These are phyloP conservation scores for Leccinum olivaceoglutinosum DNA, from an alignment of 1,284 basidiomycete genomes.

Conservation along the genomic window DNA sequence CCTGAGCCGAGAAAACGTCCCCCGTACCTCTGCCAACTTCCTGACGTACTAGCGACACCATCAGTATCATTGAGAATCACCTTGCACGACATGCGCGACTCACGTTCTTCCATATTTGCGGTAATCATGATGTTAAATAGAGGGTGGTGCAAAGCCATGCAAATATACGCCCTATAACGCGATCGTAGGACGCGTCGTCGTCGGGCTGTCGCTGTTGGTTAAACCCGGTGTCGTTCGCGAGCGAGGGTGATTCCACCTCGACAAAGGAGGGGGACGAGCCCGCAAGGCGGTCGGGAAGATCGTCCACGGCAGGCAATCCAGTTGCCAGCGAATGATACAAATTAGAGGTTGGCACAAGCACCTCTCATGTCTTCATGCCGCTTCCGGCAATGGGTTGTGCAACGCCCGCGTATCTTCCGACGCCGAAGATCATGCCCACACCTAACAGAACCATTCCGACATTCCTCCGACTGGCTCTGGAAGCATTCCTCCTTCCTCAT, in stretches of 20 bases:
- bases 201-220: slow-evolving; percentile 26
- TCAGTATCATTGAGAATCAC: slow-evolving; percentile 4
- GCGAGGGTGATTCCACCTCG: slow-evolving; percentile 21
- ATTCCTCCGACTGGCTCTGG: slow-evolving; percentile 57
- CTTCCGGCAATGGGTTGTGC: slow-evolving; percentile 24
- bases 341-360: slow-evolving; percentile 26
- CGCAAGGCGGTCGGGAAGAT: not conserved
- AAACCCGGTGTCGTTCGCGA: slow-evolving; percentile 10
- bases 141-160: slow-evolving; percentile 90
- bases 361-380: slow-evolving; percentile 30
- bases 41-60: slow-evolving; percentile 61
- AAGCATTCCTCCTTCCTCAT: slow-evolving; percentile 35
- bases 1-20: not conserved
- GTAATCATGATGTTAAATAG: slow-evolving; percentile 86
- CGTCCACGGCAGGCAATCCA: slow-evolving; percentile 9
- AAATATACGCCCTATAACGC: slow-evolving; percentile 78
- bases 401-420: slow-evolving; percentile 45
- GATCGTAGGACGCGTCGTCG: slow-evolving; percentile 41
- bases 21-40: slow-evolving; percentile 78
- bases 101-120: slow-evolving; percentile 97
- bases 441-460: slow-evolving; percentile 72
- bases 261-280: slow-evolving; percentile 3
- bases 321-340: slow-evolving; percentile 2
- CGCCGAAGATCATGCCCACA: slow-evolving; percentile 61
- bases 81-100: slow-evolving; percentile 33